Conservation (phyloP, 2,329 filamentous ascomycete genomes). For the Fusarium subtropicale region DNA sequence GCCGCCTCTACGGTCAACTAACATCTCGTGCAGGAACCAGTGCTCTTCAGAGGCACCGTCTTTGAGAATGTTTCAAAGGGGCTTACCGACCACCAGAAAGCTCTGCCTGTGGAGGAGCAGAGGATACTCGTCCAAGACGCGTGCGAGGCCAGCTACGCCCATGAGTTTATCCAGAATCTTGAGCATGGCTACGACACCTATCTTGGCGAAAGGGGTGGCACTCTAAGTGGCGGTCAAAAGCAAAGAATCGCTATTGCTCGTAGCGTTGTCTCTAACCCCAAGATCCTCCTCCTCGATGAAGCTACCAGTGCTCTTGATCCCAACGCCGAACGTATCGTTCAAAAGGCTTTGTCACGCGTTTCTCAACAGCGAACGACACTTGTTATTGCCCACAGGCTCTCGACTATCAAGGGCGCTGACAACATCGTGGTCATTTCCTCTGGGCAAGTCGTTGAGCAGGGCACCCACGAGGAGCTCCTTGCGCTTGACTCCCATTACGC, state of each 20-base stretch:
- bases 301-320: constrained; percentile 67
- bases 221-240: constrained; percentile 66
- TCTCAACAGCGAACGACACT: constrained; percentile 69
- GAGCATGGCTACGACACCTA: constrained; percentile 40
- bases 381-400: constrained; percentile 68
- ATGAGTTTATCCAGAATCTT: constrained; percentile 42
- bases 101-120: constrained; percentile 3
- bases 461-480: constrained; percentile 39
- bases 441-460: constrained; percentile 41
- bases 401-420: constrained; percentile 46
- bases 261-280: constrained; percentile 69
- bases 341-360: constrained; percentile 62
- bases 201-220: constrained; percentile 41
- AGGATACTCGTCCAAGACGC: constrained; percentile 28
- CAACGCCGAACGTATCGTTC: constrained; percentile 59
- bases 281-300: constrained; percentile 72
- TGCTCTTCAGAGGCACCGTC: constrained; percentile 42
- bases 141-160: constrained; percentile 38
- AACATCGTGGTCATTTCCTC: constrained; percentile 44
- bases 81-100: constrained; percentile 29
- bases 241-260: constrained; percentile 74
- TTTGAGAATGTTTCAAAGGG: constrained; percentile 48
- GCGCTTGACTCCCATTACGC: constrained; percentile 29
- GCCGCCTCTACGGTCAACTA: neutral
- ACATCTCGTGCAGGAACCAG: constrained; percentile 32